Evolutionary conservation across 371 early-diverging fungal genomes (phyloP).

Genomic region (Mortierella sp.): DNA sequence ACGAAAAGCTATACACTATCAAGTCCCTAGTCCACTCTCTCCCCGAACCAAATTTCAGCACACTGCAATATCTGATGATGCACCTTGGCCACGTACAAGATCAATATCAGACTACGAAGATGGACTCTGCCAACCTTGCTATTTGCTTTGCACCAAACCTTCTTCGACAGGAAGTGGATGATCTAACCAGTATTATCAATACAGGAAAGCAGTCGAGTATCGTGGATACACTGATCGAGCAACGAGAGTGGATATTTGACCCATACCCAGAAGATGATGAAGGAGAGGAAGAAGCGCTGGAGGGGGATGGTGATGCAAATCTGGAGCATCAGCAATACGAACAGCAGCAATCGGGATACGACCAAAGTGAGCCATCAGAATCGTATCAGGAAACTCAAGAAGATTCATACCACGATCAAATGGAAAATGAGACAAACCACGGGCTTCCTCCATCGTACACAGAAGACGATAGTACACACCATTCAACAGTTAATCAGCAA

Average conservation of each 20-base stretch:
- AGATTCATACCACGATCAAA: too few relatives aligned
- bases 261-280: constrained; percentile 52
- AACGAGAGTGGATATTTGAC: constrained; percentile 76
- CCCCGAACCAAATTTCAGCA: constrained; percentile 77
- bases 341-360: neutral
- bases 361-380: neutral
- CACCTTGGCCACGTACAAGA: constrained; percentile 77
- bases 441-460: neutral
- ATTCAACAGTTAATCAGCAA: constrained; percentile 8
- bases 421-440: neutral
- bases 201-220: constrained; percentile 68
- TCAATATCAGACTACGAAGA: constrained; percentile 82
- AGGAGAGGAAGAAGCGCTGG: constrained; percentile 13
- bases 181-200: constrained; percentile 66
- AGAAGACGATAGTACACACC: neutral
- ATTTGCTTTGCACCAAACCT: constrained; percentile 83
- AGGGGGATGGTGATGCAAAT: neutral
- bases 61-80: constrained; percentile 77
- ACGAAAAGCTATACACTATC: constrained; percentile 78
- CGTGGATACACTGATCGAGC: constrained; percentile 69
- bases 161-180: constrained; percentile 63
- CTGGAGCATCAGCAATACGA: neutral
- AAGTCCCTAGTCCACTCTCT: constrained; percentile 79
- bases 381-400: neutral
- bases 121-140: constrained; percentile 88